phyloP scores from a whole-genome alignment of 495 filamentous ascomycete species.

The Neurospora sp. region DNA sequence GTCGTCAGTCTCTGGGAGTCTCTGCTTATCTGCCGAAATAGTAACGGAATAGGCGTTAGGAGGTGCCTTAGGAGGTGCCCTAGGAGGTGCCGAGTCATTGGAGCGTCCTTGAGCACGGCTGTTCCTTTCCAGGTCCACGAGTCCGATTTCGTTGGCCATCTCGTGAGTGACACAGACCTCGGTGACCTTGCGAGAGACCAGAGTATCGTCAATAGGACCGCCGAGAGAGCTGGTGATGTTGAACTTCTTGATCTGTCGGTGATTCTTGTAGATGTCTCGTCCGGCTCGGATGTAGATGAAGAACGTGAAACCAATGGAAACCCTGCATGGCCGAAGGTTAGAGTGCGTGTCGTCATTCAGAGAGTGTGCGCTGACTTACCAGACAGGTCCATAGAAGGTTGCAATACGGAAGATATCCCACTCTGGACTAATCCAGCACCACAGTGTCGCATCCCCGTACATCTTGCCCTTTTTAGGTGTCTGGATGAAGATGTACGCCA shows the following conservation, averaged over 20 bases:
- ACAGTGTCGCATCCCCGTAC: constrained; percentile 71
- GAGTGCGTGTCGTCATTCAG: not conserved
- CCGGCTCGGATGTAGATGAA: constrained; percentile 67
- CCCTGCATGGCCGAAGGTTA: constrained; percentile 21
- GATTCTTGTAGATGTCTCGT: constrained; percentile 53
- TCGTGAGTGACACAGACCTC: constrained; percentile 43
- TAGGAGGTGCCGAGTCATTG: constrained; percentile 2
- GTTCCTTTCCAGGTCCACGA: constrained; percentile 12
- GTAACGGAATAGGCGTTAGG: constrained; percentile 34
- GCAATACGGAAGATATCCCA: constrained; percentile 70
- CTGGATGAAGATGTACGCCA: constrained; percentile 57
- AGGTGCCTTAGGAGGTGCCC: constrained; percentile 7
- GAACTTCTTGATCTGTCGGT: constrained; percentile 37
- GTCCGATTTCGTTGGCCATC: constrained; percentile 16
- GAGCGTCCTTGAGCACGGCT: not conserved
- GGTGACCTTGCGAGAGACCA: constrained; percentile 46
- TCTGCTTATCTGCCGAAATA: constrained; percentile 28
- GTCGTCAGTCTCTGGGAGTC: not conserved
- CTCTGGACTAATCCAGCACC: constrained; percentile 65
- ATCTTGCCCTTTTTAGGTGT: constrained; percentile 39
- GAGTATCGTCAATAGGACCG: constrained; percentile 19
- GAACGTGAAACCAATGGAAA: constrained; percentile 58
- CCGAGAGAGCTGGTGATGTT: constrained; percentile 28
- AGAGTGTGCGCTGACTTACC: constrained; percentile 35
- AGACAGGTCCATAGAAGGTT: constrained; percentile 75